Conservation (phyloP, 2,329 filamentous ascomycete species). For the Aureobasidium sp. region DNA sequence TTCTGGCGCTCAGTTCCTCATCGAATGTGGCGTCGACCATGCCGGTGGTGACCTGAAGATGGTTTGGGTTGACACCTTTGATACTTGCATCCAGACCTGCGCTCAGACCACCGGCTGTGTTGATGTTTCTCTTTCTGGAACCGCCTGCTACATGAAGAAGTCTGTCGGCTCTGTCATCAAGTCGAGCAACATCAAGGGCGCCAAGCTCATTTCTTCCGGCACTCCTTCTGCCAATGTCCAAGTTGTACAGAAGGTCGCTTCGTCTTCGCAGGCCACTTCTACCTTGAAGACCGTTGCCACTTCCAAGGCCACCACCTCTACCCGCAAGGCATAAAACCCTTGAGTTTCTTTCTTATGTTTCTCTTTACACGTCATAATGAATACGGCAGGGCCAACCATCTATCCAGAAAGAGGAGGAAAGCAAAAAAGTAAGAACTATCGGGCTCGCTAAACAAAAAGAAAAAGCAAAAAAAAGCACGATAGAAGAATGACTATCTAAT, state of each 20-base stretch:
- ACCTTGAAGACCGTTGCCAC: not conserved
- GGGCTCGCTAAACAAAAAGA: not conserved
- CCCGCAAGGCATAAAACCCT: not conserved
- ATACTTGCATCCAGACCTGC: slow-evolving; percentile 24
- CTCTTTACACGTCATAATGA: not conserved
- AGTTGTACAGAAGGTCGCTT: not conserved
- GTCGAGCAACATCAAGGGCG: slow-evolving; percentile 21
- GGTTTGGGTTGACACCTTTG: slow-evolving; percentile 18
- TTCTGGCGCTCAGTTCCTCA: slow-evolving; percentile 18
- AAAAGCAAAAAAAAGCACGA: not conserved
- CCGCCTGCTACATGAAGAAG: slow-evolving; percentile 27
- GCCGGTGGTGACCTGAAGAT: slow-evolving; percentile 22
- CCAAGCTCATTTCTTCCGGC: slow-evolving; percentile 19
- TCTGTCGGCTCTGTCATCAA: slow-evolving; percentile 17
- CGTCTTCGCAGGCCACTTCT: slow-evolving; percentile 1
- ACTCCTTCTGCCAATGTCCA: slow-evolving; percentile 1
- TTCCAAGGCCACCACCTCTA: not conserved
- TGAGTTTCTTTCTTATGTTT: not conserved
- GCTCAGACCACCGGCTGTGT: slow-evolving; percentile 24
- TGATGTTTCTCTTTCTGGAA: slow-evolving; percentile 24
- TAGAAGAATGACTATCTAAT: slow-evolving; percentile 7
- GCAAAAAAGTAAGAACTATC: not conserved
- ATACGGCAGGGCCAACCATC: not conserved
- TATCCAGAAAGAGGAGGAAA: not conserved
- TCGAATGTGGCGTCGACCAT: slow-evolving; percentile 27